A percentile compares a stretch with the other conserved stretches of the same genome.
Evolutionary conservation across 1,139 yeast genomes (phyloP).

Genomic region (Lodderomyces parapsilosis): DNA sequence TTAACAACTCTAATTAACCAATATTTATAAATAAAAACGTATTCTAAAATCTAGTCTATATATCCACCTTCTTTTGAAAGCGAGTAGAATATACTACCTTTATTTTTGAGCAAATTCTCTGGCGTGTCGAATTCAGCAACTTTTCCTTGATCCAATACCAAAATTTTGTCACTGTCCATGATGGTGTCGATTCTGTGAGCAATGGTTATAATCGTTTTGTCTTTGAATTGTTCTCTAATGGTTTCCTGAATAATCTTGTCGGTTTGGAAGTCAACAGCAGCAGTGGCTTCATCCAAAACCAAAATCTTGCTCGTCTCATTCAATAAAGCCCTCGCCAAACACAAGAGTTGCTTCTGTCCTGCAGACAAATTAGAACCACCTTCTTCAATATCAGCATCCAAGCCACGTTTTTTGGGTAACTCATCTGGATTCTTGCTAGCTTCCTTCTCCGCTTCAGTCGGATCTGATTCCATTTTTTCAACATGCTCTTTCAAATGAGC

Average conservation of each 20-base stretch:
- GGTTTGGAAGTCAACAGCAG: constrained; percentile 81
- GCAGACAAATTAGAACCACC: constrained; percentile 75
- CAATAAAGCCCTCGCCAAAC: constrained; percentile 72
- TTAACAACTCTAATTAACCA: constrained; percentile 25
- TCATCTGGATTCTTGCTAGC: constrained; percentile 24
- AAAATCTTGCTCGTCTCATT: constrained; percentile 56
- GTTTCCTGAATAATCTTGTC: constrained; percentile 76
- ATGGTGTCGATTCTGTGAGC: constrained; percentile 86
- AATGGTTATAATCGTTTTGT: constrained; percentile 73
- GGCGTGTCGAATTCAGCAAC: constrained; percentile 68
- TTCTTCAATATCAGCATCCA: constrained; percentile 53
- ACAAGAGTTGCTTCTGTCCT: constrained; percentile 76
- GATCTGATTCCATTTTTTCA: constrained; percentile 25
- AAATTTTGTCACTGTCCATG: constrained; percentile 71
- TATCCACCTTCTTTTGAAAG: constrained; percentile 32
- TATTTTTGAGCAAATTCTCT: constrained; percentile 23
- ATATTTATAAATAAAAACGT: constrained; percentile 2
- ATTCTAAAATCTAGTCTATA: constrained; percentile 5
- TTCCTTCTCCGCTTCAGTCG: constrained; percentile 17
- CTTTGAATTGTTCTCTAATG: constrained; percentile 59
- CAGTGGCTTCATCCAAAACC: constrained; percentile 82
- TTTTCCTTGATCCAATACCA: constrained; percentile 67
- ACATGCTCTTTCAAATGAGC: constrained; percentile 55
- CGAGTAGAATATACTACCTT: constrained; percentile 27
- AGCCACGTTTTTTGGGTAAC: constrained; percentile 24